Evolutionary conservation across 495 filamentous ascomycete species (phyloP).

Genomic region (Penicillium waksmanii): DNA sequence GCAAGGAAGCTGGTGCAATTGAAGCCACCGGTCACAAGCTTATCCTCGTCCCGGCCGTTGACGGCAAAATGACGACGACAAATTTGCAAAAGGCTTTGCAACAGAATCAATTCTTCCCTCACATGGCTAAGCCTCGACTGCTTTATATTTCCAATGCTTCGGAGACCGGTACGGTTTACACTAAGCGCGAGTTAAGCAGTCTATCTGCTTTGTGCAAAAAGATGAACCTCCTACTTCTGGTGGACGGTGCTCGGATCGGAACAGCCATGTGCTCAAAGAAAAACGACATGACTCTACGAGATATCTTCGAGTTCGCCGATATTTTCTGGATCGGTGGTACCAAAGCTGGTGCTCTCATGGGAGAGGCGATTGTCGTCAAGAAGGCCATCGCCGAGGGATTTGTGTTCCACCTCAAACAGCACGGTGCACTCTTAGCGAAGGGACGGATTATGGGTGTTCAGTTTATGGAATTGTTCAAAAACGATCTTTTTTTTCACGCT

Average conservation of each 20-base stretch:
- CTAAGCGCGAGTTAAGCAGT: conserved; percentile 34
- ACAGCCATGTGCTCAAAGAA: conserved; percentile 39
- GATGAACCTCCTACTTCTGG: conserved; percentile 39
- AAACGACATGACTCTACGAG: conserved; percentile 39
- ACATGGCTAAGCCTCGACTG: conserved; percentile 47
- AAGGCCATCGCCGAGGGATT: conserved; percentile 43
- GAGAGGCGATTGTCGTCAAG: conserved; percentile 48
- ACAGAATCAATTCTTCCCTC: conserved; percentile 48
- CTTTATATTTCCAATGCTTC: conserved; percentile 51
- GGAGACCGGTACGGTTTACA: conserved; percentile 48
- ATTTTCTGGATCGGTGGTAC: conserved; percentile 54
- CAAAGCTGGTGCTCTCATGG: conserved; percentile 47
- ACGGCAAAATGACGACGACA: conserved; percentile 45
- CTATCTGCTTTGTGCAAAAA: conserved; percentile 39
- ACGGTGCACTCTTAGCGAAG: conserved; percentile 50
- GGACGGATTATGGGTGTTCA: conserved; percentile 47
- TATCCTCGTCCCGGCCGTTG: conserved; percentile 40
- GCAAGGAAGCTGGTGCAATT: conserved; percentile 50
- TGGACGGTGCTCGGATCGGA: conserved; percentile 48
- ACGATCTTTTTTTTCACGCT: conserved; percentile 45
- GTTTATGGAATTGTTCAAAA: conserved; percentile 46
- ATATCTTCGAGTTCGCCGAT: conserved; percentile 44
- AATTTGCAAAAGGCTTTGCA: conserved; percentile 40
- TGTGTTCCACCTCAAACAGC: conserved; percentile 48
- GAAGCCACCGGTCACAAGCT: conserved; percentile 52